phyloP scores from a whole-genome alignment of 768 basidiomycete genomes.

The Mycena amicta region DNA sequence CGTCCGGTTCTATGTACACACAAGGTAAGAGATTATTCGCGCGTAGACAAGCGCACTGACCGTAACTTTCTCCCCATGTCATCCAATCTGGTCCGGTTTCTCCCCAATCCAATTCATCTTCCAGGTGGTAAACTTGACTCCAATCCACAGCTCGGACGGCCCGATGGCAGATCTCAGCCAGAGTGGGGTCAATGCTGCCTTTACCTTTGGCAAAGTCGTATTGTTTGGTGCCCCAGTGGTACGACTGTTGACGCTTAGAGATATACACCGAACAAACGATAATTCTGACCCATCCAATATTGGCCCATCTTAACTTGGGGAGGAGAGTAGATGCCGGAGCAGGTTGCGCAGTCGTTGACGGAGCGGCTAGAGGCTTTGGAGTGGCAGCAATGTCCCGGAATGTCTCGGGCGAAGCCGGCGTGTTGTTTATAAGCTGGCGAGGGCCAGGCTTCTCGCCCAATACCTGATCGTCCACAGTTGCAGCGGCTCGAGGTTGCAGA shows the following conservation, averaged over 20 bases:
- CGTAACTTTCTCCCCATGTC: conserved; percentile 77
- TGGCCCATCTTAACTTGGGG: conserved; percentile 88
- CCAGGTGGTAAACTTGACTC: conserved; percentile 56
- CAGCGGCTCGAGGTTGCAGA: conserved; percentile 50
- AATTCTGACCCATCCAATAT: conserved; percentile 80
- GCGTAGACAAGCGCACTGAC: too few relatives aligned
- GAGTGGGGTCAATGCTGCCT: conserved; percentile 57
- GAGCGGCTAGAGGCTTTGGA: conserved; percentile 63
- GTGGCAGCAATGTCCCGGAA: conserved; percentile 53
- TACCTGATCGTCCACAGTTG: conserved; percentile 19
- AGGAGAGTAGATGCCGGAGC: conserved; percentile 58
- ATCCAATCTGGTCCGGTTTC: conserved; percentile 63
- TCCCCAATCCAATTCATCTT: conserved; percentile 49
- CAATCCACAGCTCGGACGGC: conserved; percentile 72
- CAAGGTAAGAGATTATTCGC: conserved; percentile 2
- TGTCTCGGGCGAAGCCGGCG: conserved; percentile 61
- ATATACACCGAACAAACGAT: too few relatives aligned
- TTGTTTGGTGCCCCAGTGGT: conserved; percentile 96
- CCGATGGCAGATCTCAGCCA: conserved; percentile 61
- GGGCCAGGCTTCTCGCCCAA: conserved; percentile 48
- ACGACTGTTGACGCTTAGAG: conserved; percentile 44
- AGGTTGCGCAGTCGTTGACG: conserved; percentile 62
- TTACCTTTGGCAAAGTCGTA: conserved; percentile 84
- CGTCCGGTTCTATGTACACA: conserved; percentile 75
- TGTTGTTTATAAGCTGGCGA: conserved; percentile 71